phyloP scores from a whole-genome alignment of 768 basidiomycete species.

The Lactifluus volemus region DNA sequence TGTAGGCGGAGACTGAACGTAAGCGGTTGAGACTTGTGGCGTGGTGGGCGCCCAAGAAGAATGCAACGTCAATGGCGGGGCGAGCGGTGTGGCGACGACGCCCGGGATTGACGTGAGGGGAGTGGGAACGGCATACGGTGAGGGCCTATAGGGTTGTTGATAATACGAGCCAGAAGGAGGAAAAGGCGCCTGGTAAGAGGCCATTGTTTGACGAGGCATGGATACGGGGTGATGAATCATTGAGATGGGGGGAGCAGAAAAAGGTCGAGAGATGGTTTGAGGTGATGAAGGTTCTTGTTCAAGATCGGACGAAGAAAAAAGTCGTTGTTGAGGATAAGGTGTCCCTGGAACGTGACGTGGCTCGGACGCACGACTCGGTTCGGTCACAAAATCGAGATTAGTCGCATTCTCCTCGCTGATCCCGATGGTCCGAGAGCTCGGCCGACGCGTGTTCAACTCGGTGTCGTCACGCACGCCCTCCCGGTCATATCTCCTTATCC shows the following conservation, averaged over 20 bases:
- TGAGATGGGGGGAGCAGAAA: background rate
- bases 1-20: constrained; percentile 3
- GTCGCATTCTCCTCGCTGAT: constrained; percentile 2
- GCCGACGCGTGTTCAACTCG: background rate
- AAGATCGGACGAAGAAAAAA: background rate
- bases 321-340: constrained; percentile 1
- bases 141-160: background rate
- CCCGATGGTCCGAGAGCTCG: constrained; percentile 8
- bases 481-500: background rate
- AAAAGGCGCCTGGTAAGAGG: background rate
- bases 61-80: constrained; percentile 8
- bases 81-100: constrained; percentile 3
- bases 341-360: constrained; percentile 16
- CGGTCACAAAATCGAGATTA: constrained; percentile 6
- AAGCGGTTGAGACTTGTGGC: background rate
- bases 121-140: constrained; percentile 8
- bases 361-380: constrained; percentile 3
- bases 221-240: background rate
- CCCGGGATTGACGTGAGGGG: constrained; percentile 4
- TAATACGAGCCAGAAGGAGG: background rate
- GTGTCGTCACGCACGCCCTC: background rate
- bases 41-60: constrained; percentile 10
- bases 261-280: background rate
- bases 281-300: constrained; percentile 8
- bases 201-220: background rate